Conservation (phyloP, 2,329 filamentous ascomycete species). For the Neofusicoccum ribis region DNA sequence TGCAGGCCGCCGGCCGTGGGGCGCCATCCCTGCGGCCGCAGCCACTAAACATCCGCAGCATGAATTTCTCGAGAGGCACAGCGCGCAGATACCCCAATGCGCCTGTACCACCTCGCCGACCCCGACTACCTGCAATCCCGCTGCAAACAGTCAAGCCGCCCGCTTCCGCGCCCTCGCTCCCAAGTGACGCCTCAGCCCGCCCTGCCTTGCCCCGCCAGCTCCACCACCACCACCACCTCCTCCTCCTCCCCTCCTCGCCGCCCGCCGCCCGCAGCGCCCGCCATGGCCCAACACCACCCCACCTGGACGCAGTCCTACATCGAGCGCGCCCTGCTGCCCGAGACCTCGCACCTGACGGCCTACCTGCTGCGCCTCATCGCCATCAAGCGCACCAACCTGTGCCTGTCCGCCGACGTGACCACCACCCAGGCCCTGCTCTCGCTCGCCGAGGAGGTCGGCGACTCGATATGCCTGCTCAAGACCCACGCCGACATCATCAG, state of each 20-base stretch:
- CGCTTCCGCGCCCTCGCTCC: background rate
- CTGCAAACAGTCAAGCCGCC: background rate
- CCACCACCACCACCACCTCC: background rate
- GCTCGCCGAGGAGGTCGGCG: conserved; percentile 59
- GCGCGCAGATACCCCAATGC: conserved; percentile 4
- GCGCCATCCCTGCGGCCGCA: conserved; percentile 3
- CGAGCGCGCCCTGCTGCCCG: conserved; percentile 45
- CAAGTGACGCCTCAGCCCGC: background rate
- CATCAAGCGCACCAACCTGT: conserved; percentile 53
- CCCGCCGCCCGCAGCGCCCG: background rate
- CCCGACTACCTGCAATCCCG: conserved; percentile 2
- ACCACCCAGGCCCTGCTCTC: conserved; percentile 57
- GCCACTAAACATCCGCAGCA: conserved; percentile 15
- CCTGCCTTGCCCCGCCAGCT: background rate
- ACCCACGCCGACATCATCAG: conserved; percentile 63
- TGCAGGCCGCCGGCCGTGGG: background rate
- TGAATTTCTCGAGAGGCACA: conserved; percentile 15
- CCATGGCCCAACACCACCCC: conserved; percentile 31
- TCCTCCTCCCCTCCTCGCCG: background rate
- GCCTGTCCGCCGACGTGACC: conserved; percentile 59
- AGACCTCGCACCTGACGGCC: conserved; percentile 46
- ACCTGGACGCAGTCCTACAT: conserved; percentile 46
- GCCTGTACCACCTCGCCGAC: conserved; percentile 7
- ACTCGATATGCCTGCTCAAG: conserved; percentile 61
- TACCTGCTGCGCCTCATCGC: conserved; percentile 52